Evolutionary conservation across 352 stramenopile genomes (phyloP).

Genomic region (Globisporangium takayamanum): DNA sequence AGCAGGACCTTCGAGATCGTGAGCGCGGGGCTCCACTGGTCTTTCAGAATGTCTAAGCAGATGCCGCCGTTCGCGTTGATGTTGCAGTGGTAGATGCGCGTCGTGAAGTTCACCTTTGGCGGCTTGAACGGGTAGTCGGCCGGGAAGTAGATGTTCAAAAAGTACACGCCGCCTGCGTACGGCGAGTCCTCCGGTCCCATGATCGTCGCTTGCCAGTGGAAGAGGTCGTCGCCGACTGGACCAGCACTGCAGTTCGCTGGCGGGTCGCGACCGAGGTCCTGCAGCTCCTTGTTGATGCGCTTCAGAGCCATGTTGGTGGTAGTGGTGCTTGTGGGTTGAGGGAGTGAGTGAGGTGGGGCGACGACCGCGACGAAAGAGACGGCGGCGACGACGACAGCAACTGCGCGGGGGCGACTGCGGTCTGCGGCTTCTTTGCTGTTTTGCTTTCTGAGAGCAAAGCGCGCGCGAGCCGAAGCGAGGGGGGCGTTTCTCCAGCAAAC

Average conservation of each 20-base stretch:
- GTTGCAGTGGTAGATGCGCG: constrained; percentile 99
- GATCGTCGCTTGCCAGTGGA: constrained; percentile 97
- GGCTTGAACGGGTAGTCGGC: constrained; percentile 99
- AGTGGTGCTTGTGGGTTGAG: not conserved
- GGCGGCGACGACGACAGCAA: not conserved
- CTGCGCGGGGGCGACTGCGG: not conserved
- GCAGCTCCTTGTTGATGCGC: constrained; percentile 95
- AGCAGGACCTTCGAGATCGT: constrained; percentile 99
- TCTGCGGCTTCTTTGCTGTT: constrained; percentile 8
- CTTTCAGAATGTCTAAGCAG: constrained; percentile 99
- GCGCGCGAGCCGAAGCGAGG: not conserved
- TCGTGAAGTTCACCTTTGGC: constrained; percentile 98
- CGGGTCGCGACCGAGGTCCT: constrained; percentile 93
- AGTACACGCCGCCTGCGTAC: constrained; percentile 97
- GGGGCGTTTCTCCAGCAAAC: constrained; percentile 17
- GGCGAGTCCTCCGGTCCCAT: constrained; percentile 98
- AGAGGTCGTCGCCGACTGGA: constrained; percentile 97
- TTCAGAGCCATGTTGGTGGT: constrained; percentile 83
- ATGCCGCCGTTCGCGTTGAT: constrained; percentile 99
- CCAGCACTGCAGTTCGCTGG: constrained; percentile 98
- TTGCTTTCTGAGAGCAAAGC: constrained; percentile 24
- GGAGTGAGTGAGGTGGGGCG: not conserved
- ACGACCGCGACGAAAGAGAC: not conserved
- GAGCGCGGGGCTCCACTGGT: constrained; percentile 98
- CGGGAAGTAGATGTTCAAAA: constrained; percentile 99